phyloP scores from a whole-genome alignment of 176 grass and related monocot species.

The Alloteropsis semialata region DNA sequence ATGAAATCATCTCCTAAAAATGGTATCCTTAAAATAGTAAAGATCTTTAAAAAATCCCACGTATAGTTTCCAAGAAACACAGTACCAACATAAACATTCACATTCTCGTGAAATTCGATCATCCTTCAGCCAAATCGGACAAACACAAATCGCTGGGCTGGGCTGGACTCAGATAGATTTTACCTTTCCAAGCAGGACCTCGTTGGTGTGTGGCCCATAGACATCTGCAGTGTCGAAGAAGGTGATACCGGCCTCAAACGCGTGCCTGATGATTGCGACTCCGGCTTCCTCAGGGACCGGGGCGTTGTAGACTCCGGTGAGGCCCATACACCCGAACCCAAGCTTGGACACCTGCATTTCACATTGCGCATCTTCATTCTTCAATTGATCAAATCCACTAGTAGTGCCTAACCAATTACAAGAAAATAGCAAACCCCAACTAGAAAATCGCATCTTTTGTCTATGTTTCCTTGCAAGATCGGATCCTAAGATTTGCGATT shows the following conservation, averaged over 20 bases:
- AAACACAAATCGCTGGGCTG: not conserved
- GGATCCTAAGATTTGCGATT: not conserved
- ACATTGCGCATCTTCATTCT: not conserved
- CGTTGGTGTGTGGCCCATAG: conserved; percentile 41
- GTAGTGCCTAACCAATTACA: not conserved
- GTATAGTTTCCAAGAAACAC: not conserved
- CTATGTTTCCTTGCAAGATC: not conserved
- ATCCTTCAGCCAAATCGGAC: conserved; percentile 1
- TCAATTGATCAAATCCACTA: conserved; percentile 1
- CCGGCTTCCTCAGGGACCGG: conserved; percentile 54
- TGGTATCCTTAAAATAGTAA: not conserved
- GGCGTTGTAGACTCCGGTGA: conserved; percentile 62
- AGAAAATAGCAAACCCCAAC: not conserved
- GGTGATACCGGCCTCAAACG: conserved; percentile 63
- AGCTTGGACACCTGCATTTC: conserved; percentile 67
- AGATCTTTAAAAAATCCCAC: not conserved
- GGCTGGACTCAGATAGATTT: not conserved
- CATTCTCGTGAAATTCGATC: not conserved
- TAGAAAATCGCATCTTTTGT: not conserved
- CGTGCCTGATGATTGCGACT: conserved; percentile 43
- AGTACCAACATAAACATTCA: not conserved
- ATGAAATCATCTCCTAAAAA: not conserved
- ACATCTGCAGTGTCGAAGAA: conserved; percentile 53
- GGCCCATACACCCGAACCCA: conserved; percentile 83
- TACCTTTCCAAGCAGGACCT: conserved; percentile 77